These are phyloP conservation scores for Cryptococcus sp. DNA, from an alignment of 1,284 basidiomycete species.

Conservation along the genomic window DNA sequence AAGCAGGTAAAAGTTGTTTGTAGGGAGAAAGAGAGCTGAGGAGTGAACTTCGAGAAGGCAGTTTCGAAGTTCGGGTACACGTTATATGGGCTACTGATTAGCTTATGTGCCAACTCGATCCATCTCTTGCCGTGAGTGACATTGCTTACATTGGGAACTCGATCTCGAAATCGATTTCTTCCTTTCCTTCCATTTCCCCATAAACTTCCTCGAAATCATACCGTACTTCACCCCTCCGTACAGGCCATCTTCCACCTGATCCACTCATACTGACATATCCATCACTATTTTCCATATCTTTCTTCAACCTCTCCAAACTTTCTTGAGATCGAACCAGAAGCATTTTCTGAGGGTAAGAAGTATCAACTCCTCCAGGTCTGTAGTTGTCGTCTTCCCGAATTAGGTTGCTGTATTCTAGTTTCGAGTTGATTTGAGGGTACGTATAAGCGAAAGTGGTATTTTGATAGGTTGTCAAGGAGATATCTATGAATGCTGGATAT, in stretches of 20 bases:
- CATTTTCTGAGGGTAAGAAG: background rate
- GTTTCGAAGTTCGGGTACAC: conserved; percentile 9
- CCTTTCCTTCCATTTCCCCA: background rate
- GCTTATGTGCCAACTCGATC: background rate
- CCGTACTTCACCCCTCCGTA: conserved; percentile 1
- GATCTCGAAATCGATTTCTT: conserved; percentile 8
- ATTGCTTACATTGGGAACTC: conserved; percentile 11
- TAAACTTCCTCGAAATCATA: conserved; percentile 10
- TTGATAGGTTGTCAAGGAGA: background rate
- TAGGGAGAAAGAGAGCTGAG: conserved; percentile 7
- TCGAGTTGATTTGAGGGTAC: conserved; percentile 2
- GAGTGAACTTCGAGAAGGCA: conserved; percentile 10
- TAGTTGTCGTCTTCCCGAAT: background rate
- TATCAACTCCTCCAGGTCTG: conserved; percentile 1
- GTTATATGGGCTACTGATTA: conserved; percentile 3
- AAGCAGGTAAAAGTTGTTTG: conserved; percentile 9
- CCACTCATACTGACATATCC: background rate
- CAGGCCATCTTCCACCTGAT: background rate
- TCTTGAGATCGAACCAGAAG: background rate
- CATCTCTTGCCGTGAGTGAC: background rate
- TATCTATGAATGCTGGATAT: conserved; percentile 13
- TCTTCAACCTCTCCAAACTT: background rate
- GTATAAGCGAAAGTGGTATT: conserved; percentile 10
- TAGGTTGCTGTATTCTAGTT: conserved; percentile 4
- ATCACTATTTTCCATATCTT: background rate